A percentile compares a stretch with the other conserved stretches of the same genome.
Evolutionary conservation across 805 yeast genomes (phyloP).

Genomic region (Pichia deserticola): DNA sequence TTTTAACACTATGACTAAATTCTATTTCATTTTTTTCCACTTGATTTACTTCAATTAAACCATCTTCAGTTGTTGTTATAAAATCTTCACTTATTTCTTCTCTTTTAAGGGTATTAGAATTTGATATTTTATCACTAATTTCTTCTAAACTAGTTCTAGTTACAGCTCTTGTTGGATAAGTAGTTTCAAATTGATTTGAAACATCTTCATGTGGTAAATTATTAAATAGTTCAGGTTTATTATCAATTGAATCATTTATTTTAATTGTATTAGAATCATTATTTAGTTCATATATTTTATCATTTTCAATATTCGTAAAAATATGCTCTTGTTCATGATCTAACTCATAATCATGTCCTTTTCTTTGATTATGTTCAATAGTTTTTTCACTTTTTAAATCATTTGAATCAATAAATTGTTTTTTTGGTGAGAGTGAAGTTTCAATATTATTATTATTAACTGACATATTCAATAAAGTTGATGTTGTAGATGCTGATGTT

Average conservation of each 20-base stretch:
- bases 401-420: no score
- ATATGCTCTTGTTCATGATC: no score
- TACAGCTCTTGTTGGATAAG: conserved; percentile 22
- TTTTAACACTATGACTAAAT: background rate
- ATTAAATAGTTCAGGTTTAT: no score
- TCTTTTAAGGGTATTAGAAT: background rate
- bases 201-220: no score
- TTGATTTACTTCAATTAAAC: background rate
- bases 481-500: background rate
- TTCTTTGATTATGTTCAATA: no score
- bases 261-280: background rate
- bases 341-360: no score
- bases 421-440: no score
- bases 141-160: conserved; percentile 10
- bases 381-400: no score
- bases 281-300: no score
- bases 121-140: conserved; percentile 1
- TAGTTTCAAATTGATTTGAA: no score
- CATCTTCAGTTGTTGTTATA: background rate
- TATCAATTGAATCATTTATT: no score
- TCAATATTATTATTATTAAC: background rate
- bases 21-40: background rate
- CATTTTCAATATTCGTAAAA: background rate
- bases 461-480: background rate
- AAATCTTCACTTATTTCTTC: background rate